A percentile compares a stretch with the other conserved stretches of the same genome.
Evolutionary conservation across 164 flowering plant species (phyloP).

Genomic region (Houttuynia cordata): DNA sequence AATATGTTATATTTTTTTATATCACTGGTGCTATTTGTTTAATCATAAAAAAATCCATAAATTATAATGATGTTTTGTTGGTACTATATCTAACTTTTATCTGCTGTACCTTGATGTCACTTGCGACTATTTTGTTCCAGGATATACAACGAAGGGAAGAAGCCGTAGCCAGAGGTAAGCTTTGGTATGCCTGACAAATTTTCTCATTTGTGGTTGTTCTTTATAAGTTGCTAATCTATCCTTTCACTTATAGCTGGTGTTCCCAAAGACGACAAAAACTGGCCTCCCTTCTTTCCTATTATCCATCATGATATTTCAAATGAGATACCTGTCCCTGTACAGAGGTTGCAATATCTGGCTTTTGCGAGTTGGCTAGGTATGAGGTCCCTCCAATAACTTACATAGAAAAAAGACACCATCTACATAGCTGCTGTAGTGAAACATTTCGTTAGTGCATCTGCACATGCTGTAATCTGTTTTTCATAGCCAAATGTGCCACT

Average conservation of each 20-base stretch:
- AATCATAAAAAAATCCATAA: no score
- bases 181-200: not conserved
- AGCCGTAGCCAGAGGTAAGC: slow-evolving; percentile 60
- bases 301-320: slow-evolving; percentile 95
- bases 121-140: slow-evolving; percentile 15
- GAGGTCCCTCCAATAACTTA: no score
- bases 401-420: no score
- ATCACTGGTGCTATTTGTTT: not conserved
- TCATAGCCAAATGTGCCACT: no score
- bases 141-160: slow-evolving; percentile 91
- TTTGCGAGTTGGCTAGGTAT: slow-evolving; percentile 99
- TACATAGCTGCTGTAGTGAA: no score
- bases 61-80: no score
- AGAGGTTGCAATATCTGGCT: slow-evolving; percentile 88
- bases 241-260: slow-evolving; percentile 47
- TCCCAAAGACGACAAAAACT: slow-evolving; percentile 62
- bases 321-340: slow-evolving; percentile 92
- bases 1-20: not conserved
- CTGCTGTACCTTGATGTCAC: not conserved
- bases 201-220: slow-evolving; percentile 2
- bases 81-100: not conserved
- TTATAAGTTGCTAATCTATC: not conserved
- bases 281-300: slow-evolving; percentile 95
- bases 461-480: no score
- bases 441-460: no score